Evolutionary conservation across 1,139 yeast genomes (phyloP), one percentile per base, ranked within the genome.

Genomic region (Candida pseudoviswanathii): DNA sequence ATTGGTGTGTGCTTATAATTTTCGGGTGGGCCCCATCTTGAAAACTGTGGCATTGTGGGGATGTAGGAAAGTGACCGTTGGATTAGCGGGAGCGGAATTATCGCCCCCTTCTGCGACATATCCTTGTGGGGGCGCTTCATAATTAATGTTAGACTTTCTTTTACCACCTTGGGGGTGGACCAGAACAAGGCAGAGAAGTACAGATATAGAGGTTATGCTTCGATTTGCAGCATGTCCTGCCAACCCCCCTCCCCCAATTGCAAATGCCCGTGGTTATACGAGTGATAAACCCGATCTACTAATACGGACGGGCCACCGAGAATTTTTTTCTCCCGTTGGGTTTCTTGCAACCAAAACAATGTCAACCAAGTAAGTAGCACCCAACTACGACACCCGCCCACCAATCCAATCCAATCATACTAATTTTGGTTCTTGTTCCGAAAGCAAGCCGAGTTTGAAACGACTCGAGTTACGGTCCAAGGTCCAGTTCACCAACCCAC

Each of bases 381-480:
- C 16, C 16, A 16, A 16, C 16, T 27, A 27, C 30, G 30, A 8
- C 6, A 27, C 30, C 30, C 30, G 9, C 25, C 31, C 7, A 29
- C 31, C 31, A 29, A 29, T 7, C 10, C 31, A 36, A 4, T 36
- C 24, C 34, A 7, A 7, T 32, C 34, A 32, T 7, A 5, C 9
- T 32, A 5, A 7, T 32, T 32, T 3, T 30, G n/a, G 16, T 16
- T 16, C 16, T 16, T 16, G 16, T 16, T 16, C 16, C 16, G 16
- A 37, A n/a, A 49, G 52, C 2, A 49, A 43, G 39, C 51, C 52
- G 22, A 50, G 52, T 37, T 25, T 27, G 3, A 39, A 26, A 22
- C 43, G 52, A 32, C 45, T 45, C 32, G 16, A 41, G 21, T 27
- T 50, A 32, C 46, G 51, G n/a, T 22, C 43, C 21, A 8, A 29